Percentiles rank a stretch among this genome's conserved stretches.
Evolutionary conservation across 2,329 filamentous ascomycete species (phyloP).

Genomic region (Hymenoscyphus scutula): DNA sequence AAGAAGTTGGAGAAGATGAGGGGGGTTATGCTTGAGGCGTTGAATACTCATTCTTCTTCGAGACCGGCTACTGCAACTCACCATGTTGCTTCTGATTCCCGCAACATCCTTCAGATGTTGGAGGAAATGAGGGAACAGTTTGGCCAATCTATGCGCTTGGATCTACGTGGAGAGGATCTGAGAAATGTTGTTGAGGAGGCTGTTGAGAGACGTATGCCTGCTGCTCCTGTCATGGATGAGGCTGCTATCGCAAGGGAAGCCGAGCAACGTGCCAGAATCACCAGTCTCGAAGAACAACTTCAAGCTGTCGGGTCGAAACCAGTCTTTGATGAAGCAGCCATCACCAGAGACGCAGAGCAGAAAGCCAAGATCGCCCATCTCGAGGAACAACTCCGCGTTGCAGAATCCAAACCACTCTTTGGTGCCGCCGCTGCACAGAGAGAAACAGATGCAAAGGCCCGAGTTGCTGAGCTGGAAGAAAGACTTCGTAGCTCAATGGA

Average conservation of each 20-base stretch:
- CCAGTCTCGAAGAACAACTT: slow-evolving; percentile 62
- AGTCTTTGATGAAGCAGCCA: slow-evolving; percentile 41
- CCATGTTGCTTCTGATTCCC: slow-evolving; percentile 34
- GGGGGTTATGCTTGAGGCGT: slow-evolving; percentile 68
- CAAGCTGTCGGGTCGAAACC: slow-evolving; percentile 58
- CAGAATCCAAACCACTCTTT: slow-evolving; percentile 53
- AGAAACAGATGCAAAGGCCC: slow-evolving; percentile 24
- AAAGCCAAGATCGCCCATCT: slow-evolving; percentile 48
- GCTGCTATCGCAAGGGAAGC: slow-evolving; percentile 30
- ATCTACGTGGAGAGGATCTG: slow-evolving; percentile 53
- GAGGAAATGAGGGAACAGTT: slow-evolving; percentile 59
- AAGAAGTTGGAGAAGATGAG: slow-evolving; percentile 81
- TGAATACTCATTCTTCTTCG: slow-evolving; percentile 54
- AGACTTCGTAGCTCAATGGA: slow-evolving; percentile 63
- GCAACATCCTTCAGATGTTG: slow-evolving; percentile 64
- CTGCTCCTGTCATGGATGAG: slow-evolving; percentile 43
- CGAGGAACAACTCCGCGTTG: slow-evolving; percentile 62
- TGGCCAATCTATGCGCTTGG: slow-evolving; percentile 43
- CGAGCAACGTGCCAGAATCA: slow-evolving; percentile 40
- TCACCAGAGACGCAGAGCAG: slow-evolving; percentile 24
- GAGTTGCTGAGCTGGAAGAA: slow-evolving; percentile 65
- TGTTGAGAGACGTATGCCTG: slow-evolving; percentile 49
- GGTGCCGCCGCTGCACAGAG: slow-evolving; percentile 39
- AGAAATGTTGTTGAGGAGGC: slow-evolving; percentile 55
- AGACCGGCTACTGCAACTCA: slow-evolving; percentile 34